Evolutionary conservation across 331 rosid species (phyloP).

Genomic region (Acacia pycnantha): DNA sequence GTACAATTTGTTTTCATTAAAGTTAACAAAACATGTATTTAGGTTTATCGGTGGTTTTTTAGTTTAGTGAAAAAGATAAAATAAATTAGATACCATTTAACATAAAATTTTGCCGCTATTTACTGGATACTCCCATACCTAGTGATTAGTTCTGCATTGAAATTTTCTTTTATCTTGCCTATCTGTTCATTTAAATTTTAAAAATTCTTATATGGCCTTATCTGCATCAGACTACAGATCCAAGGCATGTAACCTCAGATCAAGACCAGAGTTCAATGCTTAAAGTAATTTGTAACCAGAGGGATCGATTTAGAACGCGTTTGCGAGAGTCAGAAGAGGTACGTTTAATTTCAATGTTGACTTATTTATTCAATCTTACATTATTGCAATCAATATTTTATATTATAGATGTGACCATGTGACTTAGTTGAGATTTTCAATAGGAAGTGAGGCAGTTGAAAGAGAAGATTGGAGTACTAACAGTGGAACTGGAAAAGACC

Average conservation of each 20-base stretch:
- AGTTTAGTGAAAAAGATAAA: neutral
- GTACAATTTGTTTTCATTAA: neutral
- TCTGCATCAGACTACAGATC: constrained; percentile 65
- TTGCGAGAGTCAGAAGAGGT: constrained; percentile 97
- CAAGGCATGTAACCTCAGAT: constrained; percentile 56
- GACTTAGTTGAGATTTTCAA: constrained; percentile 27
- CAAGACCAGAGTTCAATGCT: constrained; percentile 99
- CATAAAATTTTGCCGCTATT: neutral
- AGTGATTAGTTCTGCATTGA: constrained; percentile 2
- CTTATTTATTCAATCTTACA: constrained; percentile 1
- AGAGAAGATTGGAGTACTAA: constrained; percentile 77
- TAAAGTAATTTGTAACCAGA: constrained; percentile 91
- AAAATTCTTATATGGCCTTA: constrained; percentile 22
- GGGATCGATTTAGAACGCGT: constrained; percentile 93
- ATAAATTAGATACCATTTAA: neutral
- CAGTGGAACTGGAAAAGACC: constrained; percentile 81
- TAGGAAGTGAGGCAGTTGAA: constrained; percentile 91
- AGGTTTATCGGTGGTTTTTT: neutral
- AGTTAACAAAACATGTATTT: neutral
- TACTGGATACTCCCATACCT: neutral
- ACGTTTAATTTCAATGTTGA: neutral
- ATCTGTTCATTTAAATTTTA: constrained; percentile 25
- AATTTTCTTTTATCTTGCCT: neutral
- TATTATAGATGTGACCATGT: constrained; percentile 15
- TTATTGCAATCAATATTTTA: constrained; percentile 10